phyloP scores from a whole-genome alignment of 106 monocot species.

The Platanthera guangdongensis region DNA sequence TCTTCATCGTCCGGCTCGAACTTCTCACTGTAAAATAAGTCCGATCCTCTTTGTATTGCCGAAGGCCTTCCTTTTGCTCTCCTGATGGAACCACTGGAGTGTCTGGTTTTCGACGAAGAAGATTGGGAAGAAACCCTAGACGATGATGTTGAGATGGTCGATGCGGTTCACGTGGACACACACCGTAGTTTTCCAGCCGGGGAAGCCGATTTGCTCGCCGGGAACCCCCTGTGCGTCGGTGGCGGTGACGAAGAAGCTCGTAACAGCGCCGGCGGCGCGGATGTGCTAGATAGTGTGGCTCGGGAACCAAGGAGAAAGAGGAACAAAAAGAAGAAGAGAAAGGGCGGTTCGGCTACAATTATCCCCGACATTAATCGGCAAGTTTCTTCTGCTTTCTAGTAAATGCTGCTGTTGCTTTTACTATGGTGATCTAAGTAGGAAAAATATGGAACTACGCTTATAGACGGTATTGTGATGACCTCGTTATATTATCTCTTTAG shows the following conservation, averaged over 20 bases:
- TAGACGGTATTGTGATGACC: no score
- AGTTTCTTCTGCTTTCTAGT: neutral
- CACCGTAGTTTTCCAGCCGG: neutral
- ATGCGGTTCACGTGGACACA: conserved; percentile 1
- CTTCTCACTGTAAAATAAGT: no score
- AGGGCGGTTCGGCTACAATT: conserved; percentile 15
- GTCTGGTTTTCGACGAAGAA: neutral
- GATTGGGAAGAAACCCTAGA: conserved; percentile 14
- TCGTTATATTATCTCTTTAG: no score
- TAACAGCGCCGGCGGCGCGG: neutral
- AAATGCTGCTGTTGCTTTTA: neutral
- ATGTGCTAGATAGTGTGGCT: neutral
- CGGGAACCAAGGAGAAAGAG: conserved; percentile 13
- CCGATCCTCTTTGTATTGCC: no score
- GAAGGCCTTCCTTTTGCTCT: neutral
- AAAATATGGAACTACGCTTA: no score
- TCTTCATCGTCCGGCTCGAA: no score
- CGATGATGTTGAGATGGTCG: conserved; percentile 24
- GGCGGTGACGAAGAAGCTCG: conserved; percentile 2
- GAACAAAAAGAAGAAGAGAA: conserved; percentile 43
- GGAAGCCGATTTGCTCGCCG: neutral
- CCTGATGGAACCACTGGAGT: neutral
- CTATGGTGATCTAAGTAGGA: neutral
- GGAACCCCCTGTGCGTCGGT: neutral
- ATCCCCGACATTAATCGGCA: conserved; percentile 55